Base-by-base conservation (phyloP, 148 eudicot species). In the Hydrangea macrophylla region DNA sequence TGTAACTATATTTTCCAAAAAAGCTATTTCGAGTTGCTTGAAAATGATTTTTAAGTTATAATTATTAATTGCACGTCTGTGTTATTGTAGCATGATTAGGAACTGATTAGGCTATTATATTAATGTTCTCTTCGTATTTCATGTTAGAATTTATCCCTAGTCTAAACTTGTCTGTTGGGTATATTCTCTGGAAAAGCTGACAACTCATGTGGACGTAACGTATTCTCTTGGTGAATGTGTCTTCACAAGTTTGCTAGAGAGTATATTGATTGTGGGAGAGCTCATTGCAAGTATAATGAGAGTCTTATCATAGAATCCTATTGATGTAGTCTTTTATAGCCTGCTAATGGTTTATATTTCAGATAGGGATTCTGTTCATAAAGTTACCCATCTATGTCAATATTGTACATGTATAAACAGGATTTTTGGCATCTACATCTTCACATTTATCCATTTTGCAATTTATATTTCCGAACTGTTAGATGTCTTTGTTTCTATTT, bases 31-130 rank as follows among this genome's bases (percentile, higher is more conserved):
- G n/a, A n/a, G n/a, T n/a, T n/a, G n/a, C 28, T 26, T 58, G 37
- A 23, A 32, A 35, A 20, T 10, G 22, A n/a, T n/a, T 45, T 35
- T 44, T 31, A n/a, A 36, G 36, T 53, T 37, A 17, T 37, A 25
- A 25, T 71, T 55, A 71, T 71, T 27, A 55, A 53, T 31, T 20
- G 36, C 35, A 25, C 27, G 4, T 62, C 3, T 60, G 1, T 58
- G 13, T 9, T 6, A 3, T 6, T 5, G 22, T 15, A 10, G 40
- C n/a, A 24, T 31, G 40, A 27, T 27, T 24, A 24, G 13, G 11
- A 11, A 40, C 35, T 42, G 17, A 7, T 15, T 24, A 28, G 17
- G 26, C 25, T 5, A 42, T 37, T 69, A 28, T 22, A 20, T 31
- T 20, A 44, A 23, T 9, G n/a, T 30, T 44, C 40, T 20, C n/a